Base-by-base conservation (phyloP, 208 protist species). In the Trichomonas tenax region DNA sequence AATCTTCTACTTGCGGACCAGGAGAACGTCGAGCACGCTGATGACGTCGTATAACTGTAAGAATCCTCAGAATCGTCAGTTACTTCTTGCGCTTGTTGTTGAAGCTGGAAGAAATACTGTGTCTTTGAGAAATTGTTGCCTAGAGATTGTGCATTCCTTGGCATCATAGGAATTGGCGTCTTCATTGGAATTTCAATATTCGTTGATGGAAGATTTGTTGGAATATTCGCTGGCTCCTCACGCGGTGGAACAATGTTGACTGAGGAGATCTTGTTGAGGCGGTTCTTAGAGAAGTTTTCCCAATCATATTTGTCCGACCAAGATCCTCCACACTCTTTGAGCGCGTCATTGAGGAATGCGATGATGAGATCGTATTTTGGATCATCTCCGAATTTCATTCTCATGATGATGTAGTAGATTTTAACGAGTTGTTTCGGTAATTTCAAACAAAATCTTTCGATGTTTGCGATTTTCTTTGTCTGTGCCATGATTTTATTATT, bases 231-330 rank as follows among this genome's bases (percentile, higher is more conserved):
- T 44, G 31, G 82, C 4, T 89, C 82, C 0, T 89, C 38, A 26
- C 10, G 31, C 15, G 82, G 82, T 31, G 82, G 82, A 46, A 26
- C 26, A 0, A 89, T 0, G 9, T 34, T 89, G 38, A 93, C 14
- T 51, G 86, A 41, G 17, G 86, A 93, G 2, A 93, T 44, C 3
- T n/a, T 93, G 17, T 44, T 34, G 45, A 93, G 31, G 14, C 26
- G n/a, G 11, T 93, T 41, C 8, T 48, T 41, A 2, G 86, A 51
- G 17, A 93, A 38, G 44, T 34, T 51, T 31, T 93, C n/a, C 86
- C 86, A 93, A 34, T 93, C 86, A 36, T 93, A 93, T 51, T 93
- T 93, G 31, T 93, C 86, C 4, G 23, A 23, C 86, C 86, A 93
- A 38, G 17, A 49, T 34, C 86, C 26, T 3, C n/a, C 44, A 38